phyloP scores from a whole-genome alignment of 202 grass and related monocot genomes.

The Bolboschoenoplectus hybrid region DNA sequence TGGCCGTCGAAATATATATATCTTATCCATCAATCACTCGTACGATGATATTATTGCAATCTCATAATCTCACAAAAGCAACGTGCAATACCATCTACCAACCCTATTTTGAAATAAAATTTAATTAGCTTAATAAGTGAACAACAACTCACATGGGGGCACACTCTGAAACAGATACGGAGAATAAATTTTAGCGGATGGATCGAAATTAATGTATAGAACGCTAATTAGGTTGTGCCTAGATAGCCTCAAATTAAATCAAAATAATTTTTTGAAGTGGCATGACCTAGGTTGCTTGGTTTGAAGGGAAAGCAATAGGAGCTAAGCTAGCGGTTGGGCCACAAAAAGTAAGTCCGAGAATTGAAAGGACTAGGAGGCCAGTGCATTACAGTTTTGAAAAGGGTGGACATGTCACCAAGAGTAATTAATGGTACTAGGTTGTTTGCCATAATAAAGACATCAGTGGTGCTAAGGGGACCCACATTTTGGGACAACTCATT shows the following conservation, averaged over 20 bases:
- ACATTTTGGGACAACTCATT: conserved; percentile 1
- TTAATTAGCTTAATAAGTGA: background rate
- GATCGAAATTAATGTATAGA: too few species aligned
- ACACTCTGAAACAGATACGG: too few species aligned
- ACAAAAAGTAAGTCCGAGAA: conserved; percentile 40
- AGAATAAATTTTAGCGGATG: background rate
- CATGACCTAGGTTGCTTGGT: conserved; percentile 7
- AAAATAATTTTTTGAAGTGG: background rate
- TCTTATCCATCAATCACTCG: background rate
- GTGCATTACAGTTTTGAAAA: conserved; percentile 10
- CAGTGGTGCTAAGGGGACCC: conserved; percentile 15
- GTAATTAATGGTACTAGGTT: conserved; percentile 47
- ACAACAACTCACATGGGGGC: background rate
- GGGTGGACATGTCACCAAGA: background rate
- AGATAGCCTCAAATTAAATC: background rate
- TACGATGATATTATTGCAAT: too few species aligned
- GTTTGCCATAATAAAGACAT: conserved; percentile 32
- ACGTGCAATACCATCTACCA: background rate
- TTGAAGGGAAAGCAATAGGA: background rate
- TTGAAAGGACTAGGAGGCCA: conserved; percentile 30
- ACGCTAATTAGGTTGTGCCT: background rate
- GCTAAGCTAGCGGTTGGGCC: background rate
- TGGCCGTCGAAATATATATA: background rate
- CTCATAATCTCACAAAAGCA: too few species aligned
- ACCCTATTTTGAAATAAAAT: background rate